A percentile compares a stretch with the other conserved stretches of the same genome.
These are phyloP conservation scores for Harrya chromipes DNA, from an alignment of 768 basidiomycete species.

Conservation along the genomic window DNA sequence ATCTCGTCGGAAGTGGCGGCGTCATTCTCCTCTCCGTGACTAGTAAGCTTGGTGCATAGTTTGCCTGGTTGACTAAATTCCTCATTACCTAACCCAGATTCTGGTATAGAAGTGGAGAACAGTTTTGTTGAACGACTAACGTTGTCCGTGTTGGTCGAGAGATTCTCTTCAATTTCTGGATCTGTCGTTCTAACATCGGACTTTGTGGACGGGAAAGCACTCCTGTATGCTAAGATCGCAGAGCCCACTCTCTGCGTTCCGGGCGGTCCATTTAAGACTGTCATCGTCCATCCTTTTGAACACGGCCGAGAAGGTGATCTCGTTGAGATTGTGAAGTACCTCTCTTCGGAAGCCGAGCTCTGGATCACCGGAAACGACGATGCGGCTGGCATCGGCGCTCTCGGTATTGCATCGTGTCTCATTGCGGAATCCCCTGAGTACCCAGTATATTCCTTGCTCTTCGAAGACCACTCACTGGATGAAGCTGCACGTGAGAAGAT, in stretches of 20 bases:
- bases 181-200: constrained; percentile 11
- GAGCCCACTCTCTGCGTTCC: constrained; percentile 14
- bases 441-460: constrained; percentile 26
- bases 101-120: constrained; percentile 14
- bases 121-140: constrained; percentile 13
- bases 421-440: constrained; percentile 31
- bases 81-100: constrained; percentile 12
- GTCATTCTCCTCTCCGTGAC: constrained; percentile 22
- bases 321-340: constrained; percentile 23
- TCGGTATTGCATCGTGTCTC: constrained; percentile 28
- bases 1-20: constrained; percentile 23
- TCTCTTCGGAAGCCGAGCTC: constrained; percentile 25
- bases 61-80: neutral
- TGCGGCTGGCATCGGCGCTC: constrained; percentile 29
- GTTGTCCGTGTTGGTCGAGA: constrained; percentile 6
- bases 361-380: constrained; percentile 32
- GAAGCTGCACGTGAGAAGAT: constrained; percentile 20
- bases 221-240: constrained; percentile 15
- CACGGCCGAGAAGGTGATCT: constrained; percentile 28
- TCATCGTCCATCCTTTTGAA: constrained; percentile 25
- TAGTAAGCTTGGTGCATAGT: constrained; percentile 8
- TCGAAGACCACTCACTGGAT: constrained; percentile 28
- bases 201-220: constrained; percentile 7
- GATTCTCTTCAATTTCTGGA: constrained; percentile 12
- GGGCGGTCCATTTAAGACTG: constrained; percentile 21